Evolutionary conservation across 1,284 basidiomycete genomes (phyloP), one percentile per base, ranked within the genome.

Genomic region (Wolfiporia cocos): DNA sequence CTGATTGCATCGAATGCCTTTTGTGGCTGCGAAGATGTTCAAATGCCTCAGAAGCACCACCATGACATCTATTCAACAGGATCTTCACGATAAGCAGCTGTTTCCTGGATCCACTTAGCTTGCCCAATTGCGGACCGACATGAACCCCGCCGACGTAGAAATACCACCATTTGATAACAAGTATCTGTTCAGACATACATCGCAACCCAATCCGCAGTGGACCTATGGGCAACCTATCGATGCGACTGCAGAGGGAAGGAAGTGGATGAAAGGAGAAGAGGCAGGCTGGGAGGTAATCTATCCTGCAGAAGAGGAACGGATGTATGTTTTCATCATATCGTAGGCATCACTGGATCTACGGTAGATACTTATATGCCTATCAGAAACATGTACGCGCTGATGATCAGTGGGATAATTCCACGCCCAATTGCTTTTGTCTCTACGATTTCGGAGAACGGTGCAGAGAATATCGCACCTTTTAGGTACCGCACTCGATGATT

Each of bases 401-500:
- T 88, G 64, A 86, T 80, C 22, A 81, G 80, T 31, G 76, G 74
- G 2, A 74, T 87, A 43, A 63, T 79, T 28, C 86, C 86, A 10
- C 73, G 87, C 32, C 86, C 87, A 4, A 76, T 88, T 44, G 86
- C 81, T 0, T 78, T 90, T 48, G 74, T 88, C 12, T 87, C 85
- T 3, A 77, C 81, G 6, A 45, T 84, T 18, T 74, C 75, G 11
- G 52, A 59, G 3, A 61, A 72, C 34, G 83, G 83, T 0, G 60
- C 67, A 1, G 67, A 71, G 35, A 90, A 88, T 59, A 72, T 89
- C 33, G 76, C 81, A 14, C 78, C 79, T 1, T 81, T 81, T 60
- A 81, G 43, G 43, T 44, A 21, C n/a, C 31, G 20, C 18, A 20
- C 4, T 7, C 26, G 26, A 7, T 28, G 26, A 7, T 28, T 23